A percentile compares a stretch with the other conserved stretches of the same genome.
Evolutionary conservation across 1,284 basidiomycete genomes (phyloP).

Genomic region (Chondrostereum purpureum): DNA sequence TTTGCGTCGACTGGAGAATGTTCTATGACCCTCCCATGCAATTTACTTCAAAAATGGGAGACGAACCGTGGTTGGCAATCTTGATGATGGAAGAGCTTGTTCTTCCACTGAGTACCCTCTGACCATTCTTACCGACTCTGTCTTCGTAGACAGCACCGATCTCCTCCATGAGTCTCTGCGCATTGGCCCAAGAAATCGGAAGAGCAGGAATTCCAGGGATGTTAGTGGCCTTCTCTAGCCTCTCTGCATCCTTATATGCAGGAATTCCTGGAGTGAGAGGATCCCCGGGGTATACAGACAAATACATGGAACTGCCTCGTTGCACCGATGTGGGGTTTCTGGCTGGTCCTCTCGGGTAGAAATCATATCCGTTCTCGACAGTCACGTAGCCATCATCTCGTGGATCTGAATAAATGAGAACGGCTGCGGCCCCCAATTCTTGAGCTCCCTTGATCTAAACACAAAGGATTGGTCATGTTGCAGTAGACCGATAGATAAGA

Average conservation of each 20-base stretch:
- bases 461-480: neutral
- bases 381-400: slow-evolving; percentile 84
- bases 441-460: slow-evolving; percentile 53
- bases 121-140: slow-evolving; percentile 22
- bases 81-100: slow-evolving; percentile 42
- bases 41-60: neutral
- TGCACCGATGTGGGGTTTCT: slow-evolving; percentile 81
- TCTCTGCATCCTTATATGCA: slow-evolving; percentile 78
- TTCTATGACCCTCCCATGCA: neutral
- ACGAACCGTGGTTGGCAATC: slow-evolving; percentile 58
- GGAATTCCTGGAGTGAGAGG: slow-evolving; percentile 85
- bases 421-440: slow-evolving; percentile 72
- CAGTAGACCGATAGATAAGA: neutral
- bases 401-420: slow-evolving; percentile 84
- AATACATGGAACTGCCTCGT: slow-evolving; percentile 82
- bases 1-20: slow-evolving; percentile 55
- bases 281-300: slow-evolving; percentile 79
- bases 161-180: slow-evolving; percentile 53
- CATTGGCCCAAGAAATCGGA: slow-evolving; percentile 70
- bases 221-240: slow-evolving; percentile 60
- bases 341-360: slow-evolving; percentile 85
- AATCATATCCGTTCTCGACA: slow-evolving; percentile 67
- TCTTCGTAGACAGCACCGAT: slow-evolving; percentile 32
- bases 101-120: slow-evolving; percentile 38
- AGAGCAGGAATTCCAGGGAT: slow-evolving; percentile 81